Base-by-base conservation (phyloP, 1,284 basidiomycete species). In the Coriolopsis trogii region DNA sequence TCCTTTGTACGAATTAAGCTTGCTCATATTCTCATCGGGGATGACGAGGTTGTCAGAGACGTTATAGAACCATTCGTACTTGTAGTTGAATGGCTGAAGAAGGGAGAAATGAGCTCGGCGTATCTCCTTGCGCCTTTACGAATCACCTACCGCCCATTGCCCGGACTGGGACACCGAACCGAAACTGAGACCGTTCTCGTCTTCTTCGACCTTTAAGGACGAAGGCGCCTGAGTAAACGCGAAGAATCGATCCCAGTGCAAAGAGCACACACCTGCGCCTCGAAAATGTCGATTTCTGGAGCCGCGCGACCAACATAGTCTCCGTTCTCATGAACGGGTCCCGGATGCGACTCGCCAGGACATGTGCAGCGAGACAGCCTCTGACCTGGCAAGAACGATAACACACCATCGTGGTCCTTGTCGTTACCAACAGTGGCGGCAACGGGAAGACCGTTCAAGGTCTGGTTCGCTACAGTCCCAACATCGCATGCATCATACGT, bases 261-360 rank as follows among this genome's bases (percentile, higher is more conserved):
- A 10, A 87, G 18, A 13, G n/a, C 2, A 29, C 61, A n/a, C 24
- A 60, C 61, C 53, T 56, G 55, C 5, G 69, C 70, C n/a, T 94
- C 91, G 56, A 93, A 72, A 33, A 93, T 78, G 69, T 94, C 91
- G 60, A 95, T 91, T 73, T 95, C 92, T 0, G 93, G 92, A 1
- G 89, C 89, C 2, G 85, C 79, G 46, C 93, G 81, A n/a, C 93
- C 93, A 6, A 82, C 80, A 45, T 77, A 87, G 7, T 80, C 78
- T 12, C 79, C 80, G 61, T 81, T 76, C 20, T 62, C 50, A 45
- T 73, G 70, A 36, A 64, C 74, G 10, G 93, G 93, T 0, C 93
- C 93, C 0, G 93, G 93, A 64, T 96, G 93, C 41, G 85, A 82
- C 46, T 85, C 82, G n/a, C 80, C 80, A 0, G 84, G 75, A 64